These are phyloP conservation scores for Russula lepida DNA, from an alignment of 768 basidiomycete species.

Conservation along the genomic window DNA sequence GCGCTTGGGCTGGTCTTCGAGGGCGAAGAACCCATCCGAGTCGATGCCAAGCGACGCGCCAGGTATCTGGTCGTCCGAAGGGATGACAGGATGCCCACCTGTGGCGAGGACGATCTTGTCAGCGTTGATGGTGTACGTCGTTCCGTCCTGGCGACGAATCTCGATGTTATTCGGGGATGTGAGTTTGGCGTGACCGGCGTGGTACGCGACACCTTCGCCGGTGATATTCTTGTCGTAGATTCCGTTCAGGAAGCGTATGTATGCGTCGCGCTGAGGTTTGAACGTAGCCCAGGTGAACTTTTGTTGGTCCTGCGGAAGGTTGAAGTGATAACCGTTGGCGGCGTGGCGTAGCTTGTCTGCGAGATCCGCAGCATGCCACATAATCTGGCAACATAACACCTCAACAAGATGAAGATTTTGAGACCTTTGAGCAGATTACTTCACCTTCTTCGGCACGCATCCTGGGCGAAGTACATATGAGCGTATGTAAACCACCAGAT, in stretches of 20 bases:
- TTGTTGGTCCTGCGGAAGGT: constrained; percentile 32
- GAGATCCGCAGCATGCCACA: constrained; percentile 95
- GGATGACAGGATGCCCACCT: constrained; percentile 78
- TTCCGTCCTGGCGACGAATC: constrained; percentile 59
- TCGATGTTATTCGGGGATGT: constrained; percentile 61
- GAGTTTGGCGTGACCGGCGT: constrained; percentile 71
- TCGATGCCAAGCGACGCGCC: constrained; percentile 86
- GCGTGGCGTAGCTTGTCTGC: constrained; percentile 79
- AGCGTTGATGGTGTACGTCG: constrained; percentile 61
- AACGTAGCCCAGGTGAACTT: constrained; percentile 86
- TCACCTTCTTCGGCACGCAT: constrained; percentile 94
- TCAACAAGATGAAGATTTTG: background rate
- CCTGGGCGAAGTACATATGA: constrained; percentile 30
- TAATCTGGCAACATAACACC: constrained; percentile 47
- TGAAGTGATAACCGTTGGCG: constrained; percentile 60
- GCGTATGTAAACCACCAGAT: background rate
- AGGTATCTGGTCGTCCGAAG: constrained; percentile 70
- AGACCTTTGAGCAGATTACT: constrained; percentile 8
- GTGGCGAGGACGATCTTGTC: constrained; percentile 79
- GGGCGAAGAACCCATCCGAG: constrained; percentile 95
- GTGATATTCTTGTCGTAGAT: constrained; percentile 88
- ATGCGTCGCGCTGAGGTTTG: constrained; percentile 93
- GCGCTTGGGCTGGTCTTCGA: constrained; percentile 83
- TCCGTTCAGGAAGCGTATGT: constrained; percentile 80
- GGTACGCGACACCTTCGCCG: constrained; percentile 82